Conservation (phyloP, 192 early-diverging fungal species). For the Dissophora ornata region DNA sequence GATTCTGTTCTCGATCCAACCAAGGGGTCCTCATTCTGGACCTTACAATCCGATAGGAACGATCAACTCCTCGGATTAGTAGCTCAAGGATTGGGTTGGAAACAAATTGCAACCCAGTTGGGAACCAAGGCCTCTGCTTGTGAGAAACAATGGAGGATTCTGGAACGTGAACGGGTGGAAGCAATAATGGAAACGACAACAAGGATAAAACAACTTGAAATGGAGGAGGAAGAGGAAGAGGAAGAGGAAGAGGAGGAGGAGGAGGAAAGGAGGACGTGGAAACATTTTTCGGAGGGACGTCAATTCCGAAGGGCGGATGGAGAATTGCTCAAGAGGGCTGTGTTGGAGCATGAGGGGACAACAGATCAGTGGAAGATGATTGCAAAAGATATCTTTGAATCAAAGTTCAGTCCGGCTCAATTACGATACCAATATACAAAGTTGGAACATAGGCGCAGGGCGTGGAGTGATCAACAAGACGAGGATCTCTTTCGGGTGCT, state of each 20-base stretch:
- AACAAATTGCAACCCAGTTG: slow-evolving; percentile 9
- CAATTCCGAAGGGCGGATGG: background rate
- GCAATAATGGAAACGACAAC: no score
- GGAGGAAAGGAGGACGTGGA: no score
- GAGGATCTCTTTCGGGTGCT: background rate
- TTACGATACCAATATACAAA: slow-evolving; percentile 15
- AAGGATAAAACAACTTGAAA: no score
- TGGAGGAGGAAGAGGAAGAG: no score
- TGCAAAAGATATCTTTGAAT: background rate
- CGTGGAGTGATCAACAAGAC: slow-evolving; percentile 14
- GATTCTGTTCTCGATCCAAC: slow-evolving; percentile 19
- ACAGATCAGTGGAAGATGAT: slow-evolving; percentile 26
- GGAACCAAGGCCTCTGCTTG: slow-evolving; percentile 26
- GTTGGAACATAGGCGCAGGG: slow-evolving; percentile 7
- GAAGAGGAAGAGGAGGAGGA: no score
- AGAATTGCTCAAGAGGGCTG: slow-evolving; percentile 5
- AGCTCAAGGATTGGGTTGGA: slow-evolving; percentile 11
- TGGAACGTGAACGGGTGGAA: background rate
- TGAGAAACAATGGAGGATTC: slow-evolving; percentile 21
- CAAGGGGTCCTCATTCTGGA: slow-evolving; percentile 17
- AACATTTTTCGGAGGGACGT: background rate
- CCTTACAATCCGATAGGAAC: background rate
- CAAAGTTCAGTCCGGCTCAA: background rate
- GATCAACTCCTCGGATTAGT: background rate
- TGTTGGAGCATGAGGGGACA: slow-evolving; percentile 5